Evolutionary conservation across 768 basidiomycete genomes (phyloP), one percentile per base, ranked within the genome.

Genomic region (Podaxis rugospora): DNA sequence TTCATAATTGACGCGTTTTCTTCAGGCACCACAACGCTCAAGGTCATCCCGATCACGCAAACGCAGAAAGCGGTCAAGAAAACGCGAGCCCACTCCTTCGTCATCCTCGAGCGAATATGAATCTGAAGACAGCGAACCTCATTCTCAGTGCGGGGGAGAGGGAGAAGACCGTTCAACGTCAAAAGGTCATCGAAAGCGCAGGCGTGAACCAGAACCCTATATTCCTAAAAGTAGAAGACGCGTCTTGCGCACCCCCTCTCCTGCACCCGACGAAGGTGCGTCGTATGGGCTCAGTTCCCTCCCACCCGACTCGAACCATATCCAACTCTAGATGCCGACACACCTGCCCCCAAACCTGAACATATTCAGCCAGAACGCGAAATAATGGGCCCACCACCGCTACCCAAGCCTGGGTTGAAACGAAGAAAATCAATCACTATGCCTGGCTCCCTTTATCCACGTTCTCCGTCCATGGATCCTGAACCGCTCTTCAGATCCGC

Each of bases 381-480:
- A 27, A 25, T 42, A 7, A 59, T 59, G 57, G 57, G 57, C 9
- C 57, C 57, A 18, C 57, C 57, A 32, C 57, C 57, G 13, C 50
- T 32, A 51, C 57, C 57, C 7, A 39, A 40, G 10, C 14, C 55
- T 47, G 61, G 65, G 36, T 70, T 80, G 6, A 75, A 71, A 42
- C 75, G 74, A 27, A 74, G 72, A n/a, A 73, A 74, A 6, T 83
- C 83, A 2, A 66, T 80, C 0, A 86, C 85, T 1, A 93, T 93
- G 90, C 91, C 90, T 21, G 91, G 90, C 6, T 82, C 91, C 1
- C 81, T 93, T 11, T 90, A 86, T 67, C 83, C 89, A 4, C 85
- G 89, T 7, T 90, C 91, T 0, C 80, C 84, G 0, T 89, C 89
- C n/a, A 75, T 85, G 11, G 74, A 85, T 32, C 83, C 85, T n/a